phyloP scores from a whole-genome alignment of 2,329 filamentous ascomycete species.

The Fusarium concolor region DNA sequence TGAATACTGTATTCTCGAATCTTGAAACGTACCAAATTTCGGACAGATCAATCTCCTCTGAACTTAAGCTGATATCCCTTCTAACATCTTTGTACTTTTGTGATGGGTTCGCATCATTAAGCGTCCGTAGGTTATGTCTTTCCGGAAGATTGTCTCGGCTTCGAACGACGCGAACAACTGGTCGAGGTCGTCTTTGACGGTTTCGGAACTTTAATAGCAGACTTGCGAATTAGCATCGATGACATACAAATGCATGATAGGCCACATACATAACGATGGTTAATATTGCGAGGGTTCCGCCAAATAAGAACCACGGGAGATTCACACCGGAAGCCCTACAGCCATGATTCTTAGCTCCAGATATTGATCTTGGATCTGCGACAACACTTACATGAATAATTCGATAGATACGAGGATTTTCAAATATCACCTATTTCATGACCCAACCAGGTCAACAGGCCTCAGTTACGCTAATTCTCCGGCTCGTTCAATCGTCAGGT shows the following conservation, averaged over 20 bases:
- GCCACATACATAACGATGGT: not conserved
- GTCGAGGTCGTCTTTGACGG: not conserved
- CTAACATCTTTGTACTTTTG: not conserved
- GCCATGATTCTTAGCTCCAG: not conserved
- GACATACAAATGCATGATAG: not conserved
- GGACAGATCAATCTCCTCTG: not conserved
- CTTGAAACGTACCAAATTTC: slow-evolving; percentile 5
- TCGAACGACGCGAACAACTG: not conserved
- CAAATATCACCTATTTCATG: not conserved
- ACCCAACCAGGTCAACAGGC: not conserved
- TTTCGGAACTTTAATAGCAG: not conserved
- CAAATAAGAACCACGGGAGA: slow-evolving; percentile 21
- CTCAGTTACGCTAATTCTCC: not conserved
- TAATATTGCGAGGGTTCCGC: slow-evolving; percentile 11
- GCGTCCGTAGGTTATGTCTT: not conserved
- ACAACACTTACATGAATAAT: not conserved
- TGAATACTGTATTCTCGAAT: accelerated
- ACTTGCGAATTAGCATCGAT: accelerated
- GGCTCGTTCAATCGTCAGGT: not conserved
- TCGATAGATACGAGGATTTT: not conserved
- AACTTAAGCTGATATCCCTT: not conserved
- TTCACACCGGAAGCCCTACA: slow-evolving; percentile 8
- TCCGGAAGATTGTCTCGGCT: not conserved
- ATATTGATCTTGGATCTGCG: no score
- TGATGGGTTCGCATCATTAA: not conserved